Conservation (phyloP, 352 stramenopile genomes). For the Pythium diclinum region DNA sequence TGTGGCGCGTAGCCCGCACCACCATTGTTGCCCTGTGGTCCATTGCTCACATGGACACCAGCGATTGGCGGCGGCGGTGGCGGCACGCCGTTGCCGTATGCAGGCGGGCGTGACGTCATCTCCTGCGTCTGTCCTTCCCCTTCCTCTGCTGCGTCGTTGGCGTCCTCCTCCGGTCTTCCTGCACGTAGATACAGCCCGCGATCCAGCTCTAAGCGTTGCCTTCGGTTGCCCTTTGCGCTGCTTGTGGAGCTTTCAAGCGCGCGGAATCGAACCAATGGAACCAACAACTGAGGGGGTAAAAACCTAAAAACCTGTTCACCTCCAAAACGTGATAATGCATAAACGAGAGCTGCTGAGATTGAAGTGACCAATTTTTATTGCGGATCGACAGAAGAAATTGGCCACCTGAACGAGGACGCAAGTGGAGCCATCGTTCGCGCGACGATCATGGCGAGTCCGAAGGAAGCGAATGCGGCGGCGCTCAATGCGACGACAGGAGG, state of each 20-base stretch:
- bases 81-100: slow-evolving; percentile 23
- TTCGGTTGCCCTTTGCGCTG: slow-evolving; percentile 10
- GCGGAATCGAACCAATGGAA: slow-evolving; percentile 27
- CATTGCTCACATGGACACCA: slow-evolving; percentile 21
- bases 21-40: slow-evolving; percentile 4
- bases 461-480: slow-evolving; percentile 12
- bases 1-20: not conserved
- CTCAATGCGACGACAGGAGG: not conserved
- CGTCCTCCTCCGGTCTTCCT: not conserved
- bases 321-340: slow-evolving; percentile 28
- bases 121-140: not conserved
- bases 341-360: slow-evolving; percentile 6
- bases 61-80: slow-evolving; percentile 29
- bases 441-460: slow-evolving; percentile 24
- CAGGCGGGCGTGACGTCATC: slow-evolving; percentile 12
- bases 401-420: not conserved
- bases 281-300: slow-evolving; percentile 8
- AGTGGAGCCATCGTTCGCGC: no score
- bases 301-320: slow-evolving; percentile 29
- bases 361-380: slow-evolving; percentile 3
- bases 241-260: slow-evolving; percentile 10
- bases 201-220: slow-evolving; percentile 6
- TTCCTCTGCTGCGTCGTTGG: not conserved
- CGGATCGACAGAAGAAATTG: slow-evolving; percentile 5
- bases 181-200: not conserved